Evolutionary conservation across 805 yeast genomes (phyloP).

Genomic region (Kazachstania bromeliacearum): DNA sequence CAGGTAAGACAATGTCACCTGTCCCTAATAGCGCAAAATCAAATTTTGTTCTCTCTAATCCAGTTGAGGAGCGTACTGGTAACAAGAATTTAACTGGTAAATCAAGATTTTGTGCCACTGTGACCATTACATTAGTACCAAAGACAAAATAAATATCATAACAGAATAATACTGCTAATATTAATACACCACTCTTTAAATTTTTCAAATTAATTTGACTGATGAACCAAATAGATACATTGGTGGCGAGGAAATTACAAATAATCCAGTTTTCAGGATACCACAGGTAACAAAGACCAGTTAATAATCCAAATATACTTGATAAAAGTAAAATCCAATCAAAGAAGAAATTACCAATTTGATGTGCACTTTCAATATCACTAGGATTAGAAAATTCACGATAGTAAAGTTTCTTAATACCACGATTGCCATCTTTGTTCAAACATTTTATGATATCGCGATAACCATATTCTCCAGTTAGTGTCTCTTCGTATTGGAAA

Average conservation of each 20-base stretch:
- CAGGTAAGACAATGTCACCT: constrained; percentile 61
- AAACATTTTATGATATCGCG: constrained; percentile 26
- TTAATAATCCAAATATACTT: constrained; percentile 10
- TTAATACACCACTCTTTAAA: constrained; percentile 37
- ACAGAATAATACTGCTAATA: constrained; percentile 42
- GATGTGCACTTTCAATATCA: constrained; percentile 20
- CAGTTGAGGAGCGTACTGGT: constrained; percentile 16
- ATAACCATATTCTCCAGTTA: constrained; percentile 8
- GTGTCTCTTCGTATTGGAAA: constrained; percentile 17
- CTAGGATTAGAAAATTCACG: constrained; percentile 14
- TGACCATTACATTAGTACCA: constrained; percentile 49
- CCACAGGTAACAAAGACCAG: constrained; percentile 17
- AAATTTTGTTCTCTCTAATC: constrained; percentile 5
- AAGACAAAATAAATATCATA: constrained; percentile 65
- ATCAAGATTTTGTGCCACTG: constrained; percentile 47
- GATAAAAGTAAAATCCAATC: constrained; percentile 27
- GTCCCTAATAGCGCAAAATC: constrained; percentile 40
- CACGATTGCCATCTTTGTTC: constrained; percentile 7
- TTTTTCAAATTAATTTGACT: constrained; percentile 32
- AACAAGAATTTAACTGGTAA: constrained; percentile 35
- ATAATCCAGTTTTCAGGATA: constrained; percentile 38
- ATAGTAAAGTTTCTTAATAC: constrained; percentile 6
- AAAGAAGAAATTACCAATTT: constrained; percentile 29
- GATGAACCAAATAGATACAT: constrained; percentile 38
- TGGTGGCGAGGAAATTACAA: constrained; percentile 35